Conservation (phyloP, 208 protist genomes). For the Acanthamoeba castellanii region DNA sequence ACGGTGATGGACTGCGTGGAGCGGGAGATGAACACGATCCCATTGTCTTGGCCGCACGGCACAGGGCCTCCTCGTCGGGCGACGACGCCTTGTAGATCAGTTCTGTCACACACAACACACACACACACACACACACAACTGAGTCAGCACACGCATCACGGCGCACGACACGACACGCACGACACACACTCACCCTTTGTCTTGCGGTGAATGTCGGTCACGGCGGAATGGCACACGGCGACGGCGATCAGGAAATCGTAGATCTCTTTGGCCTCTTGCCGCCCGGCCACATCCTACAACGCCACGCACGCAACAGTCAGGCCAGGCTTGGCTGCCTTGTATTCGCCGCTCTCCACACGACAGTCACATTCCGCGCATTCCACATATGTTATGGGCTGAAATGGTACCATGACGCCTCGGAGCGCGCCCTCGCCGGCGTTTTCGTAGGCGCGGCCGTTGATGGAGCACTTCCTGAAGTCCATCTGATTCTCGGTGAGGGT, state of each 20-base stretch:
- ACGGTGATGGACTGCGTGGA: not conserved
- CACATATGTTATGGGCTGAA: not conserved
- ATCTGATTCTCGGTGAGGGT: slow-evolving; percentile 88
- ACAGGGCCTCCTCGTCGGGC: slow-evolving; percentile 96
- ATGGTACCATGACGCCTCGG: slow-evolving; percentile 29
- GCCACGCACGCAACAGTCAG: not conserved
- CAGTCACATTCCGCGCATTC: not conserved
- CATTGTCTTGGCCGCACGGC: slow-evolving; percentile 89
- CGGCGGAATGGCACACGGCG: slow-evolving; percentile 67
- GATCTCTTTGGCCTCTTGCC: slow-evolving; percentile 45
- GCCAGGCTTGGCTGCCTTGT: not conserved
- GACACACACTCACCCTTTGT: not conserved
- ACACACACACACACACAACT: not conserved
- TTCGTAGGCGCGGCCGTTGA: slow-evolving; percentile 75
- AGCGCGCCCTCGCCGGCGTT: slow-evolving; percentile 59
- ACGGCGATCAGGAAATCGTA: slow-evolving; percentile 69
- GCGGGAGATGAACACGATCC: slow-evolving; percentile 82
- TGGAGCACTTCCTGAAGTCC: slow-evolving; percentile 85
- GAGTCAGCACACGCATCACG: not conserved
- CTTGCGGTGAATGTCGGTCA: slow-evolving; percentile 33
- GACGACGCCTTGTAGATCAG: slow-evolving; percentile 92
- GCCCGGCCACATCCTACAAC: not conserved
- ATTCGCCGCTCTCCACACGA: not conserved
- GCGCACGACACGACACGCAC: not conserved
- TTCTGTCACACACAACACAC: not conserved